These are phyloP conservation scores for Acorus calamus DNA, from an alignment of 106 monocot genomes.

Conservation along the genomic window DNA sequence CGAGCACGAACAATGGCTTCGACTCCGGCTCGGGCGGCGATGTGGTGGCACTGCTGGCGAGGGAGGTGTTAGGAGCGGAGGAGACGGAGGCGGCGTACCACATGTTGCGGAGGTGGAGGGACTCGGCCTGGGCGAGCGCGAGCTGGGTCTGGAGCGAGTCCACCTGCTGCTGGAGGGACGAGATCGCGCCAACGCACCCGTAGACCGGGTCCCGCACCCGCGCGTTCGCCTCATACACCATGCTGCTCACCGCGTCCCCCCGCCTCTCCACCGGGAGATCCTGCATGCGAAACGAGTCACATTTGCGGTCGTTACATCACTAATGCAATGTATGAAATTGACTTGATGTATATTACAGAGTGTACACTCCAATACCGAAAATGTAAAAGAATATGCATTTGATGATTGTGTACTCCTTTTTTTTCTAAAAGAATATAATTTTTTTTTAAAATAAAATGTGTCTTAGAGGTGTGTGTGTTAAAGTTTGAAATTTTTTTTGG, in stretches of 20 bases:
- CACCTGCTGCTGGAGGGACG: constrained; percentile 39
- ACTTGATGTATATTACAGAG: too few relatives aligned
- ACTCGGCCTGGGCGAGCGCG: constrained; percentile 46
- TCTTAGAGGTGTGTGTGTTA: too few relatives aligned
- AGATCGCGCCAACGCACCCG: constrained; percentile 47
- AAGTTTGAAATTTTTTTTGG: too few relatives aligned
- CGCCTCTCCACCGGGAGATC: constrained; percentile 34
- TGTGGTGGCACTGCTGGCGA: background rate
- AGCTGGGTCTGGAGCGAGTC: constrained; percentile 39
- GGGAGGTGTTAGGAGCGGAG: background rate
- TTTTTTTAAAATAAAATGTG: too few relatives aligned
- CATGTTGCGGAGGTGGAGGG: constrained; percentile 25
- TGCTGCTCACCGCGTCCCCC: constrained; percentile 54
- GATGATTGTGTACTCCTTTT: too few relatives aligned
- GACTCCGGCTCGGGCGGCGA: background rate
- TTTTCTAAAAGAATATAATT: too few relatives aligned
- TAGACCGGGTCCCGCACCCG: constrained; percentile 44
- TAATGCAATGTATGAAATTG: too few relatives aligned
- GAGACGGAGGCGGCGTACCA: constrained; percentile 20
- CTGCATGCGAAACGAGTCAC: constrained; percentile 4
- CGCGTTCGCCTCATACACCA: constrained; percentile 53
- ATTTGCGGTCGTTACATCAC: too few relatives aligned
- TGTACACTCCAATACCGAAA: too few relatives aligned
- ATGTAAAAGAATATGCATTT: too few relatives aligned
- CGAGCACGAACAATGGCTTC: constrained; percentile 6